Evolutionary conservation across 2,329 filamentous ascomycete species (phyloP).

Genomic region (Teratosphaeria epicoccoides): DNA sequence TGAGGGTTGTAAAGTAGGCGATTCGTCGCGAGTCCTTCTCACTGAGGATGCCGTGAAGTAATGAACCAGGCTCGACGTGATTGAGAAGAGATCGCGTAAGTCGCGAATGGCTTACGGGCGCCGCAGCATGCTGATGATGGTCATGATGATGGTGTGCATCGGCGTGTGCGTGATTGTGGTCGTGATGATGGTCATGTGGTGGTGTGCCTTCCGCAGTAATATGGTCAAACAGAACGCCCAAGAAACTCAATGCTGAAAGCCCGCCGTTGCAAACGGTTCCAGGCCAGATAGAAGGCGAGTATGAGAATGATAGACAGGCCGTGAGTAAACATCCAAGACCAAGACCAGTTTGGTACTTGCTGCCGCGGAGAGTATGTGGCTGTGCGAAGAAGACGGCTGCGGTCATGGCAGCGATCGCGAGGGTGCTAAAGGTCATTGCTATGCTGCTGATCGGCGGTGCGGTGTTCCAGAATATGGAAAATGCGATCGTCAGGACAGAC

Average conservation of each 20-base stretch:
- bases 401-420: slow-evolving; percentile 34
- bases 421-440: slow-evolving; percentile 28
- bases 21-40: slow-evolving; percentile 92
- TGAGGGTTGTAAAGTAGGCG: slow-evolving; percentile 92
- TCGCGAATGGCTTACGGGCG: slow-evolving; percentile 46
- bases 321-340: slow-evolving; percentile 24
- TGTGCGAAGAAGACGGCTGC: slow-evolving; percentile 33
- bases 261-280: slow-evolving; percentile 25
- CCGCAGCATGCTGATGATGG: slow-evolving; percentile 11
- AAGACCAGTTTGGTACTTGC: slow-evolving; percentile 24
- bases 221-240: slow-evolving; percentile 33
- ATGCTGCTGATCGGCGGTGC: slow-evolving; percentile 24
- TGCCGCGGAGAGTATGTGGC: slow-evolving; percentile 31
- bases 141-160: slow-evolving; percentile 18
- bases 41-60: slow-evolving; percentile 73
- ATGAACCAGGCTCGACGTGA: slow-evolving; percentile 58
- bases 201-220: slow-evolving; percentile 18
- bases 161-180: slow-evolving; percentile 12
- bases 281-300: slow-evolving; percentile 26
- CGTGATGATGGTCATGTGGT: slow-evolving; percentile 24
- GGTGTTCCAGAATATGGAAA: slow-evolving; percentile 23
- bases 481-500: slow-evolving; percentile 27
- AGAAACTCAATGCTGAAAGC: slow-evolving; percentile 26
- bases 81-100: slow-evolving; percentile 66
- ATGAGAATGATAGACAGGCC: slow-evolving; percentile 26